phyloP scores from a whole-genome alignment of 148 eudicot genomes.

The Pouteria glomerata region DNA sequence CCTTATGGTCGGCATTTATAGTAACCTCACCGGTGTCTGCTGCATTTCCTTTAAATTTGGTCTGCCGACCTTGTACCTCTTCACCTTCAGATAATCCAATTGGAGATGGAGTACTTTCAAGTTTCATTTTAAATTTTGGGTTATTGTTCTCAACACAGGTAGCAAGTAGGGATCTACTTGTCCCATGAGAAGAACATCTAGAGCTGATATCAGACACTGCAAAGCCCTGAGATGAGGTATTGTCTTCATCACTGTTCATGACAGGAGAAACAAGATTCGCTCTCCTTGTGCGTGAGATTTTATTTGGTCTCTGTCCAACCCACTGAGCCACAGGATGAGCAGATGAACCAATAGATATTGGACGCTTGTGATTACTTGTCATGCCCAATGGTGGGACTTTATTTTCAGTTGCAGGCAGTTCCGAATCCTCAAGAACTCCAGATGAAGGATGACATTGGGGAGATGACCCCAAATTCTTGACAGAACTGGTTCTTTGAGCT shows the following conservation, averaged over 20 bases:
- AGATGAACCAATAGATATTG: conserved; percentile 22
- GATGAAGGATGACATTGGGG: conserved; percentile 26
- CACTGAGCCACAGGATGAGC: conserved; percentile 36
- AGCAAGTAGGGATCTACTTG: conserved; percentile 21
- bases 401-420: conserved; percentile 4
- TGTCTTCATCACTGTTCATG: conserved; percentile 32
- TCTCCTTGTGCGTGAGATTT: conserved; percentile 48
- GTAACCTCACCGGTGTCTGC: conserved; percentile 14
- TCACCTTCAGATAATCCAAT: conserved; percentile 33
- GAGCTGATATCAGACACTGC: conserved; percentile 23
- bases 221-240: conserved; percentile 23
- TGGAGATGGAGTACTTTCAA: conserved; percentile 32
- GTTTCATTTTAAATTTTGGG: conserved; percentile 25
- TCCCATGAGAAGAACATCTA: conserved; percentile 22
- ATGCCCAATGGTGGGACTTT: conserved; percentile 9
- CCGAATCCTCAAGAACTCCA: conserved; percentile 3
- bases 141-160: conserved; percentile 17
- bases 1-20: conserved; percentile 30
- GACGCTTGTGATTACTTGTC: conserved; percentile 20
- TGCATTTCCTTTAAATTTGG: conserved; percentile 34
- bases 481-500: conserved; percentile 35
- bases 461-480: conserved; percentile 24
- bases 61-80: conserved; percentile 24
- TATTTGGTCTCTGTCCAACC: conserved; percentile 49
- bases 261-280: conserved; percentile 40